phyloP scores from a whole-genome alignment of 2,329 filamentous ascomycete genomes.

The Ceratocystiopsis sp. region DNA sequence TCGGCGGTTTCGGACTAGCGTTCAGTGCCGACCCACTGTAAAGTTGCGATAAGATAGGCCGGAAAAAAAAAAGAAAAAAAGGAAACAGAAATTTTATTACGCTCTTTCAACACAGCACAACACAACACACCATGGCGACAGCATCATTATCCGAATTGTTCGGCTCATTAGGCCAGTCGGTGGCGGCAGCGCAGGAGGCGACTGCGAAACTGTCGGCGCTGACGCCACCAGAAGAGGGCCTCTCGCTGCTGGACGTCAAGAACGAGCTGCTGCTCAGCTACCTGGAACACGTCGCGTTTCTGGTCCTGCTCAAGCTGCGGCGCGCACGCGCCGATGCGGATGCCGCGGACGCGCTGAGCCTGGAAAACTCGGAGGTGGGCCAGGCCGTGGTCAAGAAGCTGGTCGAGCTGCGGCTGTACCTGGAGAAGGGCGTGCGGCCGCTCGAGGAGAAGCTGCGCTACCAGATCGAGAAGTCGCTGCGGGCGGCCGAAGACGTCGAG shows the following conservation, averaged over 20 bases:
- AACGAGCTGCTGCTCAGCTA: constrained; percentile 96
- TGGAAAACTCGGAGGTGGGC: constrained; percentile 27
- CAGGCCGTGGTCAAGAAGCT: constrained; percentile 67
- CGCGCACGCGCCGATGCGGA: constrained; percentile 19
- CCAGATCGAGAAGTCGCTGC: constrained; percentile 87
- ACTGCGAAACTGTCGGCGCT: constrained; percentile 45
- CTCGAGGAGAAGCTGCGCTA: constrained; percentile 84
- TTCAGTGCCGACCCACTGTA: background rate
- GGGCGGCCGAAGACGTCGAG: constrained; percentile 63
- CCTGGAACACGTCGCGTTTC: constrained; percentile 80
- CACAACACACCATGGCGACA: constrained; percentile 13
- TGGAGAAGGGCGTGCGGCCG: constrained; percentile 83
- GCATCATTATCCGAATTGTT: constrained; percentile 27
- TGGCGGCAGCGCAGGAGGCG: constrained; percentile 48
- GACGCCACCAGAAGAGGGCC: constrained; percentile 64
- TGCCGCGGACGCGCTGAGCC: constrained; percentile 12
- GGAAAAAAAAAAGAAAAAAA: constrained; percentile 4
- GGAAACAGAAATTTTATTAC: background rate
- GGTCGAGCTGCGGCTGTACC: constrained; percentile 77
- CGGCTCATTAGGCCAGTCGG: constrained; percentile 38
- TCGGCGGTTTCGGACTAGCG: background rate
- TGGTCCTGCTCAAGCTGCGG: constrained; percentile 67
- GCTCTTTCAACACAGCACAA: background rate
- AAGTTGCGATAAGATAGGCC: constrained; percentile 1
- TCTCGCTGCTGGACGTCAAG: constrained; percentile 88